phyloP scores from a whole-genome alignment of 1,284 basidiomycete species.

The Moesziomyces sp. region DNA sequence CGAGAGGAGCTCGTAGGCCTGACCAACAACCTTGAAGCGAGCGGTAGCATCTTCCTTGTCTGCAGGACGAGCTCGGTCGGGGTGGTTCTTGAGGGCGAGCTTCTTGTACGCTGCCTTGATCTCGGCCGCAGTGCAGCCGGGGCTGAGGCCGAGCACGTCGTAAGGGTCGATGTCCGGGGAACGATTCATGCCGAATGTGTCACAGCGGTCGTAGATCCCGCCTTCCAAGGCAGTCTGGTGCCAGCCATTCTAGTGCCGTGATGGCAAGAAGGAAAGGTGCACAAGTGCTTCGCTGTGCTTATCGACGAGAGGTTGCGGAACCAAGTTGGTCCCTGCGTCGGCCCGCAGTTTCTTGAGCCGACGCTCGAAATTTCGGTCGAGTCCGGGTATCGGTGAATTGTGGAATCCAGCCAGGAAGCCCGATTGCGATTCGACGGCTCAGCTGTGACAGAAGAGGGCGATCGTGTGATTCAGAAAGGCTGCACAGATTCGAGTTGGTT shows the following conservation, averaged over 20 bases:
- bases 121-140: slow-evolving; percentile 44
- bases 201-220: background rate
- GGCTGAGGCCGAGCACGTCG: slow-evolving; percentile 51
- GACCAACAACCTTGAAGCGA: slow-evolving; percentile 57
- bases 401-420: background rate
- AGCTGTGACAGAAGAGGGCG: background rate
- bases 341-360: background rate
- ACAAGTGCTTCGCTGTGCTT: background rate
- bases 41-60: slow-evolving; percentile 58
- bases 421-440: background rate
- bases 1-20: slow-evolving; percentile 62
- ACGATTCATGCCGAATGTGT: slow-evolving; percentile 16
- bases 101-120: slow-evolving; percentile 62
- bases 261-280: background rate
- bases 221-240: background rate
- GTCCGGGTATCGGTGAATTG: background rate
- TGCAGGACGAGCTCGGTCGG: slow-evolving; percentile 53
- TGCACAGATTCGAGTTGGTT: background rate
- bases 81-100: slow-evolving; percentile 59
- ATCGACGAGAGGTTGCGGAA: background rate
- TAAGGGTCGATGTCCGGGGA: slow-evolving; percentile 52
- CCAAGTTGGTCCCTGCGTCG: background rate
- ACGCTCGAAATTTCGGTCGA: background rate
- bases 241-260: background rate
- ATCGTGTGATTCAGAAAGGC: background rate